Evolutionary conservation across 345 rosid genomes (phyloP), one percentile per base, ranked within the genome.

Genomic region (Citrus unshiu): DNA sequence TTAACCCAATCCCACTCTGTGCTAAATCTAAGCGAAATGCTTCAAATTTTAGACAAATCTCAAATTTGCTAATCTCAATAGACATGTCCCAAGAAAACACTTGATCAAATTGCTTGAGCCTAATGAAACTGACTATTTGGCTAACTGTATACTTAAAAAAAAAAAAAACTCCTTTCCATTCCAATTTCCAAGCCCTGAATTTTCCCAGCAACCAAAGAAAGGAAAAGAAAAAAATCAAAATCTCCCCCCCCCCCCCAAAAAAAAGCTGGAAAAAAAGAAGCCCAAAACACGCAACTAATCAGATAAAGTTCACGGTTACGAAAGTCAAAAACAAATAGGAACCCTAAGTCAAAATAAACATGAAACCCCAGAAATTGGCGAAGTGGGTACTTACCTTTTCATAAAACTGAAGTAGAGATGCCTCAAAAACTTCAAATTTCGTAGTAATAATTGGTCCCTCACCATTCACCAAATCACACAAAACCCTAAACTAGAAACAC

Each of bases 401-500:
- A 74, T 8, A 19, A 29, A 63, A 40, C 63, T 63, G 62, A 64
- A 43, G 43, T 19, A 75, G 43, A 64, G 78, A 18, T n/a, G 71
- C 7, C 27, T 49, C 19, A 49, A 49, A 51, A 51, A 5, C 25
- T 75, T 64, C 14, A 65, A 51, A 3, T 34, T 32, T 13, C 19
- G 16, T 0, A 72, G 30, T n/a, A 57, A 56, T 4, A 58, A 72
- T 63, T 64, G 71, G 43, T 46, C 14, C 8, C 62, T 29, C 77
- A 74, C 70, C 78, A 65, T 75, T 65, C 78, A 75, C 71, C 71
- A 75, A 65, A 46, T 49, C 49, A 75, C 24, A n/a, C 24, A n/a
- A 75, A 64, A 64, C 24, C 27, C 34, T 8, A 3, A 22, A 40
- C 14, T 1, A 70, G 21, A 70, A 29, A 12, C 22, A 43, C 24